Percentiles rank a stretch among this genome's conserved stretches.
Conservation (phyloP, 1,139 yeast genomes). For the Wickerhamomyces sp. region DNA sequence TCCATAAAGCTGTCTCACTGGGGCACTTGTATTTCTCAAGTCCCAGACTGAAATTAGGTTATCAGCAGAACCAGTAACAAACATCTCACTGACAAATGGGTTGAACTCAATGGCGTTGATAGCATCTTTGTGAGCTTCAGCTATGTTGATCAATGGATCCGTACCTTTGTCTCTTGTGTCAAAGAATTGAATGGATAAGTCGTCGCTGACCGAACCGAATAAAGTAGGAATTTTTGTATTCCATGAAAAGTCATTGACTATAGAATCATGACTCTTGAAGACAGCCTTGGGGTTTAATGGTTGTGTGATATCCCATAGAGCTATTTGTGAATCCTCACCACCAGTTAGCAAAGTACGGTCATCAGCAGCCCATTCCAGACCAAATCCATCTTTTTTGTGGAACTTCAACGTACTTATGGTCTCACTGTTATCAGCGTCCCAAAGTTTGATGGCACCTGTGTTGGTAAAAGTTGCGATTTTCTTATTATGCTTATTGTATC, state of each 20-base stretch:
- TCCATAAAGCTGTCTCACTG: conserved; percentile 31
- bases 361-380: conserved; percentile 58
- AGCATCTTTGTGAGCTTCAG: conserved; percentile 36
- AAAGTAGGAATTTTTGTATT: conserved; percentile 39
- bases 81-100: conserved; percentile 41
- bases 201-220: conserved; percentile 74
- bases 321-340: conserved; percentile 60
- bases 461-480: conserved; percentile 46
- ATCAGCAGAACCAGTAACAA: conserved; percentile 61
- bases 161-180: conserved; percentile 40
- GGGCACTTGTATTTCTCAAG: conserved; percentile 37
- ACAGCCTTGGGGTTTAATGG: conserved; percentile 37
- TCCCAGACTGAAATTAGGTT: conserved; percentile 61
- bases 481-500: conserved; percentile 34
- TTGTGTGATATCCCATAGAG: conserved; percentile 55
- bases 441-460: conserved; percentile 35
- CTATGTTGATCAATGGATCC: conserved; percentile 23
- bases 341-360: conserved; percentile 53
- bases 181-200: conserved; percentile 52
- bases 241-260: conserved; percentile 55
- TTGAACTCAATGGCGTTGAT: conserved; percentile 60
- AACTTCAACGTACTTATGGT: conserved; percentile 36
- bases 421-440: conserved; percentile 23
- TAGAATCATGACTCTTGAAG: conserved; percentile 43
- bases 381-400: conserved; percentile 66